Conservation (phyloP, 2,329 filamentous ascomycete species). For the Ophiocordyceps unilateralis region DNA sequence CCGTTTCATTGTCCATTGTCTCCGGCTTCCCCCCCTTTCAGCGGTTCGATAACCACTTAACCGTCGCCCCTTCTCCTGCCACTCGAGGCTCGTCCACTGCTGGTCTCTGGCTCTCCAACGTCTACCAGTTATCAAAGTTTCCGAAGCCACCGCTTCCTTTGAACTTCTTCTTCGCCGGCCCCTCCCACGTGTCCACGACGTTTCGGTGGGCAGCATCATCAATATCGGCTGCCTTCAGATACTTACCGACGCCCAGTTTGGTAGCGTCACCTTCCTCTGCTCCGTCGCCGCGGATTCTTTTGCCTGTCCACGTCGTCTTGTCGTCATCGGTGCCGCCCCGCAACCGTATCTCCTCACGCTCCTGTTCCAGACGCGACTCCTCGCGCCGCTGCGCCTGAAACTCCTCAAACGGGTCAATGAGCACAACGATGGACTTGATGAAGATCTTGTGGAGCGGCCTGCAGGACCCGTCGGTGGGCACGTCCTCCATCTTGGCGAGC, state of each 20-base stretch:
- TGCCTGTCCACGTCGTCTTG: slow-evolving; percentile 88
- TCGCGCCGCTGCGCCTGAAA: slow-evolving; percentile 62
- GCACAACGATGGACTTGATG: slow-evolving; percentile 70
- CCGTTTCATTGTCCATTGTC: too few relatives aligned
- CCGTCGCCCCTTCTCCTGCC: not conserved
- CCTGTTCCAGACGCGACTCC: slow-evolving; percentile 37
- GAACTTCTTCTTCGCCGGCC: slow-evolving; percentile 65
- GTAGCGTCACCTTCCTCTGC: slow-evolving; percentile 26
- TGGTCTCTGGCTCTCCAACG: too few relatives aligned
- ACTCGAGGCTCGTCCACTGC: too few relatives aligned
- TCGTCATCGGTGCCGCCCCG: slow-evolving; percentile 72
- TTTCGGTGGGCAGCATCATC: slow-evolving; percentile 29
- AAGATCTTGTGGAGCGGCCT: slow-evolving; percentile 61
- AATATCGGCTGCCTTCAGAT: slow-evolving; percentile 45
- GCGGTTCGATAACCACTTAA: not conserved
- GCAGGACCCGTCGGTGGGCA: slow-evolving; percentile 57
- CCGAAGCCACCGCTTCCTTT: slow-evolving; percentile 72
- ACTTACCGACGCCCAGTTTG: slow-evolving; percentile 51
- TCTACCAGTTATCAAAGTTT: slow-evolving; percentile 84
- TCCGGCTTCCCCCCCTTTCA: too few relatives aligned
- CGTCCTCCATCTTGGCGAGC: slow-evolving; percentile 59
- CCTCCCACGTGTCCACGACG: slow-evolving; percentile 47
- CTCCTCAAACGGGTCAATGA: slow-evolving; percentile 90
- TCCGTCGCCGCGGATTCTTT: slow-evolving; percentile 58
- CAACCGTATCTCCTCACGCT: slow-evolving; percentile 42